A percentile compares a stretch with the other conserved stretches of the same genome.
phyloP scores from a whole-genome alignment of 352 stramenopile genomes.

The Elongisporangium prolatum region DNA sequence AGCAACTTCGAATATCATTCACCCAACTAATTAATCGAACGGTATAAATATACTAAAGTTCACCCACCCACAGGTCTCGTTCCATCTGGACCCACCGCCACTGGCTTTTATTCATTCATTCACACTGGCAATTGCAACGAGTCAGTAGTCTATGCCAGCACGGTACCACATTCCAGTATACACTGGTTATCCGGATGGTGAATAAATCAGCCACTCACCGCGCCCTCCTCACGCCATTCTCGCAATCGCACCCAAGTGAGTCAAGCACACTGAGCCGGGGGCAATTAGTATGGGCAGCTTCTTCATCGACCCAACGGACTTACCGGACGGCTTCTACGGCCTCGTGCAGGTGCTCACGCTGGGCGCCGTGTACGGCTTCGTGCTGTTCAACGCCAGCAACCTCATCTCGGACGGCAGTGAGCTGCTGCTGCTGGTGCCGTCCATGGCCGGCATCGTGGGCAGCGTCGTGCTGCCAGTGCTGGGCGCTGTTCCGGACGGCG shows the following conservation, averaged over 20 bases:
- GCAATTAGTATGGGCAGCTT: neutral
- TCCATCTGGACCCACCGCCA: no score
- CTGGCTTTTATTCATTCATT: no score
- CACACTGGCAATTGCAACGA: no score
- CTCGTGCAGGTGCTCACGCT: constrained; percentile 88
- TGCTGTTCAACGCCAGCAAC: constrained; percentile 91
- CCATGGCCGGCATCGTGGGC: constrained; percentile 89
- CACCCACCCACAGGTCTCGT: neutral
- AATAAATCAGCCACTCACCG: neutral
- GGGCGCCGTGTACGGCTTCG: constrained; percentile 90
- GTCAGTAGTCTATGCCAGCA: no score
- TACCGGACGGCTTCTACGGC: constrained; percentile 46
- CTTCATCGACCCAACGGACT: constrained; percentile 72
- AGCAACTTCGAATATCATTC: neutral
- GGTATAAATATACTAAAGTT: neutral
- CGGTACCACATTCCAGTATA: no score
- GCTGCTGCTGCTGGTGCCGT: constrained; percentile 91
- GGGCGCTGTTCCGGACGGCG: constrained; percentile 92
- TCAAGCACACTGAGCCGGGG: neutral
- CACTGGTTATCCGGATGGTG: neutral
- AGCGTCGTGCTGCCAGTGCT: constrained; percentile 92
- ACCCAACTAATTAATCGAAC: neutral
- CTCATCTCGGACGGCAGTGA: constrained; percentile 95
- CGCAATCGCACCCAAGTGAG: neutral
- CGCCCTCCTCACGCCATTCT: neutral